phyloP scores from a whole-genome alignment of 495 filamentous ascomycete species.

The Trichoderma reesei region DNA sequence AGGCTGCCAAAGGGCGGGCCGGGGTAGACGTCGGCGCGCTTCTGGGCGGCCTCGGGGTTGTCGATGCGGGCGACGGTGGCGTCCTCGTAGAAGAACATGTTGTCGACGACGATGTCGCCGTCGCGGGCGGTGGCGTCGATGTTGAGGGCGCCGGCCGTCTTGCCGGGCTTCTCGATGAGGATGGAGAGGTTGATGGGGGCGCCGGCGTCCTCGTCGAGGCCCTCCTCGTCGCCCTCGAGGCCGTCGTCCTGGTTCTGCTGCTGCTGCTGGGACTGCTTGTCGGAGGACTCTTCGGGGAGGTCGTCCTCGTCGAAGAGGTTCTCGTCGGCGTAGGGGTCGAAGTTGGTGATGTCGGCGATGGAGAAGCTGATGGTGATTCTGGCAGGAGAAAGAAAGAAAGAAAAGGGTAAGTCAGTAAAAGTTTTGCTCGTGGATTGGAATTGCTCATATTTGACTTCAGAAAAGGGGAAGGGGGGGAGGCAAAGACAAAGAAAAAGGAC shows the following conservation, averaged over 20 bases:
- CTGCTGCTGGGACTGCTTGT: too few relatives aligned
- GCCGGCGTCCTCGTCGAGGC: slow-evolving; percentile 42
- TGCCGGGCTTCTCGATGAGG: slow-evolving; percentile 69
- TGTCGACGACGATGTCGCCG: slow-evolving; percentile 80
- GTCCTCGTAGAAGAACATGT: slow-evolving; percentile 77
- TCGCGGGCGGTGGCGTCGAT: slow-evolving; percentile 83
- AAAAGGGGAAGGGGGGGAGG: too few relatives aligned
- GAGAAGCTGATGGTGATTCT: slow-evolving; percentile 91
- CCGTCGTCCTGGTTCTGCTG: slow-evolving; percentile 49
- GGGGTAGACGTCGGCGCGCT: slow-evolving; percentile 66
- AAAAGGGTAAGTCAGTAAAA: slow-evolving; percentile 15
- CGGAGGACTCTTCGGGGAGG: slow-evolving; percentile 19
- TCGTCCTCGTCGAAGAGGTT: slow-evolving; percentile 26
- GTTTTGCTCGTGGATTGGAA: too few relatives aligned
- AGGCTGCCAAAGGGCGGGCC: slow-evolving; percentile 90
- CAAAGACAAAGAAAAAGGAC: too few relatives aligned
- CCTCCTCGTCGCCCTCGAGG: slow-evolving; percentile 31
- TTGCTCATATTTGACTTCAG: too few relatives aligned
- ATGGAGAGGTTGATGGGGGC: slow-evolving; percentile 81
- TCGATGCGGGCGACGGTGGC: slow-evolving; percentile 53
- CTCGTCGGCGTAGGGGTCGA: slow-evolving; percentile 50
- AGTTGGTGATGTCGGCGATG: slow-evolving; percentile 76
- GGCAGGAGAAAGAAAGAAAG: too few relatives aligned
- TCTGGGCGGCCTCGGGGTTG: slow-evolving; percentile 35
- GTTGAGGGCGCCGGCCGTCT: slow-evolving; percentile 63